Conservation (phyloP, 2,329 filamentous ascomycete species). For the Huntiella decipiens region DNA sequence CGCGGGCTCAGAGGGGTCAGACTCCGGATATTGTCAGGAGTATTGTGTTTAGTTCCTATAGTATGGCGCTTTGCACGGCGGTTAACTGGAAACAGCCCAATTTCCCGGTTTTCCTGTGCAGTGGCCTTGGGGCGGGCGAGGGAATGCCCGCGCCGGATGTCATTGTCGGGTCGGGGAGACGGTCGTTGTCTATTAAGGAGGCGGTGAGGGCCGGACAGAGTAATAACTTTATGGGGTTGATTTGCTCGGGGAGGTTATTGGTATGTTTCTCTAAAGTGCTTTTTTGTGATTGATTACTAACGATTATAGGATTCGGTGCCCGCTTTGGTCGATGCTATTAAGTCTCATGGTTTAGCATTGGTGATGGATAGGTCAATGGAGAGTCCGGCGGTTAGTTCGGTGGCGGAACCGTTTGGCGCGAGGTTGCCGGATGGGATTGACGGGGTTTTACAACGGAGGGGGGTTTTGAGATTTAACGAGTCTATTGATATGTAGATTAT, state of each 20-base stretch:
- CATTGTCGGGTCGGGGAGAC: conserved; percentile 41
- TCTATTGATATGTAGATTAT: conserved; percentile 49
- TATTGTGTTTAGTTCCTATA: conserved; percentile 88
- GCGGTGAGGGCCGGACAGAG: conserved; percentile 79
- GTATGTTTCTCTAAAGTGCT: conserved; percentile 30
- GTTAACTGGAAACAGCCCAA: conserved; percentile 99
- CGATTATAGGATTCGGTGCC: conserved; percentile 68
- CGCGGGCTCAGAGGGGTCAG: conserved; percentile 43
- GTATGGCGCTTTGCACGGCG: conserved; percentile 73
- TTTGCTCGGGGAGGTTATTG: conserved; percentile 72
- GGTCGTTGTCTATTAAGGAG: conserved; percentile 79
- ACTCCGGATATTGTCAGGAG: conserved; percentile 61
- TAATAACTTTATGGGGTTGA: conserved; percentile 96
- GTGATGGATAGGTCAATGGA: conserved; percentile 65
- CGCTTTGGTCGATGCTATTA: conserved; percentile 79
- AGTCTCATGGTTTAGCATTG: conserved; percentile 78
- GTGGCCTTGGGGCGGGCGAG: conserved; percentile 51
- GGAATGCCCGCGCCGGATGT: conserved; percentile 20
- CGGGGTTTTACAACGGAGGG: conserved; percentile 67
- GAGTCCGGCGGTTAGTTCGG: conserved; percentile 20
- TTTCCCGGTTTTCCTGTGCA: conserved; percentile 88
- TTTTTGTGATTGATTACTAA: conserved; percentile 3
- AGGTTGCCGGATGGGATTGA: conserved; percentile 66
- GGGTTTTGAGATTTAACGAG: conserved; percentile 82
- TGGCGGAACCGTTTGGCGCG: conserved; percentile 30